Evolutionary conservation across 2,329 filamentous ascomycete species (phyloP).

Genomic region (Aspergillus amoenus): DNA sequence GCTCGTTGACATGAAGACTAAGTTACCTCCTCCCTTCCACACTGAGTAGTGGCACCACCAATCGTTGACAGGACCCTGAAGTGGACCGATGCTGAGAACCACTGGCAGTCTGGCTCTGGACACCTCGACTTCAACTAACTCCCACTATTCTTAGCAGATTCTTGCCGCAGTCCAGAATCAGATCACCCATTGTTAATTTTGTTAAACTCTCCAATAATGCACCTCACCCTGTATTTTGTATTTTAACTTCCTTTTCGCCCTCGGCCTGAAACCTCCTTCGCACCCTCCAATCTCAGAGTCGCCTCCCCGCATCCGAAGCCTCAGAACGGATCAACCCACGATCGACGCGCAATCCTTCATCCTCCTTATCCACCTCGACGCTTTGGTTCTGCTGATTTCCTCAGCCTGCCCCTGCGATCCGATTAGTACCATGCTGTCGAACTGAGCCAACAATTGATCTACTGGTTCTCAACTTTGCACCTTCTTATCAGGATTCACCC

Average conservation of each 20-base stretch:
- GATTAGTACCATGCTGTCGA: background rate
- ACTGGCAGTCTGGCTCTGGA: background rate
- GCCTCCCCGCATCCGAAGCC: constrained; percentile 12
- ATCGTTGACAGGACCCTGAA: background rate
- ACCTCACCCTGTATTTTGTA: background rate
- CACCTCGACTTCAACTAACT: background rate
- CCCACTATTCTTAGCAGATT: background rate
- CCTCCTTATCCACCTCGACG: background rate
- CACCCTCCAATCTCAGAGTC: background rate
- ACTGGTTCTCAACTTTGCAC: background rate
- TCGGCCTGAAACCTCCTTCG: background rate
- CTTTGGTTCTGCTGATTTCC: background rate
- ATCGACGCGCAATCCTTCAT: constrained; percentile 6
- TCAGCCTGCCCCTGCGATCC: background rate
- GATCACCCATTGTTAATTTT: background rate
- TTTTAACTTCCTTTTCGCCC: background rate
- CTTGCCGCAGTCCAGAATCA: background rate
- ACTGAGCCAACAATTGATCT: background rate
- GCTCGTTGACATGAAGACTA: no score
- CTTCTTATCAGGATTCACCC: background rate
- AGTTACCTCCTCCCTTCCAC: no score
- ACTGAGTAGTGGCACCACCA: no score
- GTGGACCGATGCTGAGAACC: background rate
- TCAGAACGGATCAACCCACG: background rate
- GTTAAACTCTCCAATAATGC: background rate